These are phyloP conservation scores for Saccharomyces uvarum DNA, from an alignment of 1,139 yeast species.

Conservation along the genomic window DNA sequence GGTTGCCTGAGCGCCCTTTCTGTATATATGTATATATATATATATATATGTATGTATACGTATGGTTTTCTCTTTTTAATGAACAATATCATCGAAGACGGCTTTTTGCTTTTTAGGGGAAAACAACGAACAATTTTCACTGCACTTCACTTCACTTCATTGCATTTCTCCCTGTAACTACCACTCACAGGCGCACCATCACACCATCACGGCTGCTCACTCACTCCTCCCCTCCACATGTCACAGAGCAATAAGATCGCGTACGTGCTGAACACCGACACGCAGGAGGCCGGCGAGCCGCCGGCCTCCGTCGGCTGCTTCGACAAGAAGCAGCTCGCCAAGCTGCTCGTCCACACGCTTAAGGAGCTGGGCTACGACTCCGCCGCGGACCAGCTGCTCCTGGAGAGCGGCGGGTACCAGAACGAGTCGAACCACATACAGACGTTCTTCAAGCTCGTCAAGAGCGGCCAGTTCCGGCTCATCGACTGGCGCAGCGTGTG, in stretches of 20 bases:
- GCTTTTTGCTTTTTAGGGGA: neutral
- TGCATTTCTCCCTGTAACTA: too few species aligned
- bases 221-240: neutral
- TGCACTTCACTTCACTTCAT: too few species aligned
- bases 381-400: conserved; percentile 36
- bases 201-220: neutral
- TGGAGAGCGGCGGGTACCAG: conserved; percentile 36
- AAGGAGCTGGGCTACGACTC: conserved; percentile 42
- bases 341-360: conserved; percentile 43
- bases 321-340: conserved; percentile 38
- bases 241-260: neutral
- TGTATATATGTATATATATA: neutral
- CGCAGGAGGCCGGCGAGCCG: neutral
- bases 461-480: conserved; percentile 1
- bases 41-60: neutral
- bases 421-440: conserved; percentile 39
- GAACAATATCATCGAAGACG: neutral
- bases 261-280: neutral
- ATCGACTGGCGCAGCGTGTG: neutral
- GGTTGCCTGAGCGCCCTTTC: conserved; percentile 18
- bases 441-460: conserved; percentile 30
- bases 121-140: neutral
- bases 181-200: neutral
- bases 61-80: neutral
- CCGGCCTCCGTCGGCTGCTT: conserved; percentile 8